A percentile compares a stretch with the other conserved stretches of the same genome.
Conservation (phyloP, 352 stramenopile genomes). For the Phytophthora quininea region DNA sequence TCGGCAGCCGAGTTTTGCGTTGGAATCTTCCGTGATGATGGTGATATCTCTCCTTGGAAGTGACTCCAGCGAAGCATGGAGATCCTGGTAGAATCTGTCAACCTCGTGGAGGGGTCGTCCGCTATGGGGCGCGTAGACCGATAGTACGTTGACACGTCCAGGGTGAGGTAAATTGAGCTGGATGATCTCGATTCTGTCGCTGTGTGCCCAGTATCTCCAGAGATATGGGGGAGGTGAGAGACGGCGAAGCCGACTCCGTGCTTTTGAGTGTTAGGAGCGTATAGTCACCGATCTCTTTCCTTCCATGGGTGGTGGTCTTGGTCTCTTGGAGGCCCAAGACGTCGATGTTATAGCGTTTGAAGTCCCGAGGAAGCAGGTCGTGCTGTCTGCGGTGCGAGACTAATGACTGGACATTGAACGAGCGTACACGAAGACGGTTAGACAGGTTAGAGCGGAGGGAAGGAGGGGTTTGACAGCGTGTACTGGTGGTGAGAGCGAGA, state of each 20-base stretch:
- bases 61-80: background rate
- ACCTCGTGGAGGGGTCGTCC: background rate
- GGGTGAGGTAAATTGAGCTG: background rate
- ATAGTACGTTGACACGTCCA: background rate
- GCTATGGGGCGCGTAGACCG: background rate
- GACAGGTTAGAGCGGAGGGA: background rate
- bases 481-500: background rate
- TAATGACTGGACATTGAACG: background rate
- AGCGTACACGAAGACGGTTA: background rate
- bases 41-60: background rate
- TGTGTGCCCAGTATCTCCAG: background rate
- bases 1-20: background rate
- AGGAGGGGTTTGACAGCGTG: background rate
- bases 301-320: background rate
- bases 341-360: background rate
- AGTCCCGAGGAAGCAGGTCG: background rate
- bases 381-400: background rate
- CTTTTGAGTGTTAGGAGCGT: constrained; percentile 1
- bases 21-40: background rate
- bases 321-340: background rate
- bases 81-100: background rate
- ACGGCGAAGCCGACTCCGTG: background rate
- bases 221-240: background rate
- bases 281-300: constrained; percentile 23
- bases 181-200: background rate